These are phyloP conservation scores for Coemansia sp. DNA, from an alignment of 192 early-diverging fungal species.

Conservation along the genomic window DNA sequence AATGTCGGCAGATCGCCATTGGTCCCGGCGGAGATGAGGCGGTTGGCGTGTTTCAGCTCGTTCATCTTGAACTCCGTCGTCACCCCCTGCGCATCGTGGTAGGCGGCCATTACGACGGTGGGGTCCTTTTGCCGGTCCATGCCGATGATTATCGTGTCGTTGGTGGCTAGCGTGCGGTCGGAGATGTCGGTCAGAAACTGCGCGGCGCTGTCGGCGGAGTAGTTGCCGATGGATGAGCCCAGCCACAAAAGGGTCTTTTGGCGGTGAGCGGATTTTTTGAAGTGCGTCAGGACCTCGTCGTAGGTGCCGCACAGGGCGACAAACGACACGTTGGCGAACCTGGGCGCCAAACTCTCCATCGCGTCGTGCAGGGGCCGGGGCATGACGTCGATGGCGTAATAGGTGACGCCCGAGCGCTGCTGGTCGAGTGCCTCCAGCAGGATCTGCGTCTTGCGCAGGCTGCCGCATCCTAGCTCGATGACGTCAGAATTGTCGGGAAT, in stretches of 20 bases:
- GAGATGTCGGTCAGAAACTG: conserved; percentile 64
- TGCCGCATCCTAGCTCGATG: conserved; percentile 88
- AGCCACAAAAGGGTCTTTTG: conserved; percentile 89
- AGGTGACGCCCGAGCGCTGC: conserved; percentile 64
- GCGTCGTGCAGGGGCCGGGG: conserved; percentile 71
- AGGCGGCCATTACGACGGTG: conserved; percentile 70
- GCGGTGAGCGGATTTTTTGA: conserved; percentile 51
- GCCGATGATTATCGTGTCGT: conserved; percentile 81
- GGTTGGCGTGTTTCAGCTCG: conserved; percentile 74
- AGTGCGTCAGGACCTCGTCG: conserved; percentile 72
- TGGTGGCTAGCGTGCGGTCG: conserved; percentile 57
- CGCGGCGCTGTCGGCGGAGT: conserved; percentile 48
- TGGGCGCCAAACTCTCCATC: conserved; percentile 61
- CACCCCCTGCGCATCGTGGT: conserved; percentile 78
- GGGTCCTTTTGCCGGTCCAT: conserved; percentile 83
- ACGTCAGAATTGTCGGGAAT: conserved; percentile 69
- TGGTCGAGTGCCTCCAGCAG: conserved; percentile 74
- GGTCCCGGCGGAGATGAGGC: conserved; percentile 49
- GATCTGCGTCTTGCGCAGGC: conserved; percentile 85
- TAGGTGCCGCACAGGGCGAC: conserved; percentile 87
- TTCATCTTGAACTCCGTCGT: conserved; percentile 86
- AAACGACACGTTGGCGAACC: conserved; percentile 67
- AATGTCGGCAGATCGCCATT: conserved; percentile 19
- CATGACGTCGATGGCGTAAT: conserved; percentile 90
- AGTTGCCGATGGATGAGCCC: conserved; percentile 88